Percentiles rank a stretch among this genome's conserved stretches.
These are phyloP conservation scores for Erythrophleum fordii DNA, from an alignment of 306 rosid species.

Conservation along the genomic window DNA sequence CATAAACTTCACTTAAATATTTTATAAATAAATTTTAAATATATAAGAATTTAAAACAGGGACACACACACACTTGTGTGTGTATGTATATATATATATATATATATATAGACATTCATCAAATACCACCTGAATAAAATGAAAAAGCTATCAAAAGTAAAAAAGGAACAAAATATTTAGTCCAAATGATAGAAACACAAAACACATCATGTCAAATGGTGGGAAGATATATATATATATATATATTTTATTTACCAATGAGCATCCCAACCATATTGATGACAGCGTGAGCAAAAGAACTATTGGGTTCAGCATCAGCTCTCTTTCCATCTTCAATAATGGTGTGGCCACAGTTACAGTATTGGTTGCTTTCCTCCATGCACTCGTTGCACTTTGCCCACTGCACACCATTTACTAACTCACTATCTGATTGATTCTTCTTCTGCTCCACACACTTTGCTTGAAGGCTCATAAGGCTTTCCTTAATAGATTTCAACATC, in stretches of 20 bases:
- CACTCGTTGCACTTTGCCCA: constrained; percentile 46
- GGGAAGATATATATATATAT: no score
- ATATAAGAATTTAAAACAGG: no score
- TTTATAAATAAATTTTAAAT: no score
- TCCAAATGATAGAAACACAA: not conserved
- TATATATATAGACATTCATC: no score
- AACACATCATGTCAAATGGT: no score
- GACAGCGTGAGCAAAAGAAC: constrained; percentile 66
- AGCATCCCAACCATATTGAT: constrained; percentile 88
- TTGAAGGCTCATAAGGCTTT: not conserved
- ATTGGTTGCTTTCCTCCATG: constrained; percentile 49
- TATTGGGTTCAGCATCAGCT: constrained; percentile 42
- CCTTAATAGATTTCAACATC: constrained; percentile 41
- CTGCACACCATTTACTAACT: constrained; percentile 27
- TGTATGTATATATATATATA: no score
- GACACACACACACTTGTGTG: no score
- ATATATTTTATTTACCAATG: constrained; percentile 49
- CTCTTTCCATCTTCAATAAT: constrained; percentile 3
- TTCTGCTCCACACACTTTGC: constrained; percentile 28
- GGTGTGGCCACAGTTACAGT: constrained; percentile 45
- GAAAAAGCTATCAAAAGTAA: no score
- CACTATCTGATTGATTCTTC: constrained; percentile 42
- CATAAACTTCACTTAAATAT: no score
- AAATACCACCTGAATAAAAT: no score
- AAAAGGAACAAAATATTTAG: no score